These are phyloP conservation scores for Eragrostis nindensis DNA, from an alignment of 176 grass and related monocot genomes.

Conservation along the genomic window DNA sequence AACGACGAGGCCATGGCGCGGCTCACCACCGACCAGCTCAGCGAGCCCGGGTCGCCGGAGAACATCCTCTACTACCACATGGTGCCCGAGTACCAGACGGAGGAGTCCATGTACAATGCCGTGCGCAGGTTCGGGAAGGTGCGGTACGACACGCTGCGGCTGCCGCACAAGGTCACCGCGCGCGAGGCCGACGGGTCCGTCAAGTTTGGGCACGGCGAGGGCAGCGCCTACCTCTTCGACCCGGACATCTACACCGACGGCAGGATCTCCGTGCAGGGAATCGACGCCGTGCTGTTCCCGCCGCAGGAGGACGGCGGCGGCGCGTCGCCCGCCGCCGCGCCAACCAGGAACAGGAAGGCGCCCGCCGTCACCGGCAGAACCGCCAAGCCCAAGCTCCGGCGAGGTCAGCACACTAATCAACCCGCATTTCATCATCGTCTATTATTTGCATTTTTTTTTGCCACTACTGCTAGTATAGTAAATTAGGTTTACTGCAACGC, in stretches of 20 bases:
- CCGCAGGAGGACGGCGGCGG: conserved; percentile 56
- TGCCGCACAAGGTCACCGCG: conserved; percentile 92
- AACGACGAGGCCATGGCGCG: conserved; percentile 91
- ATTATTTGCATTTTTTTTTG: no score
- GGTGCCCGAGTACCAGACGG: conserved; percentile 95
- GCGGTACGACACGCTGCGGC: conserved; percentile 79
- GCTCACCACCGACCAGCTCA: conserved; percentile 84
- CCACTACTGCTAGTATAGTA: no score
- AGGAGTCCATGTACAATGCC: conserved; percentile 99
- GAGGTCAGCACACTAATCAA: conserved; percentile 58
- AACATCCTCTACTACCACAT: conserved; percentile 98
- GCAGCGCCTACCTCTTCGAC: conserved; percentile 91
- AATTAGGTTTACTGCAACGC: no score
- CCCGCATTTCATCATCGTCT: no score
- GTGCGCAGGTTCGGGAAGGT: conserved; percentile 88
- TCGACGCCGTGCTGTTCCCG: conserved; percentile 85
- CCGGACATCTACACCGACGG: conserved; percentile 98
- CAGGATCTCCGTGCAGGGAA: conserved; percentile 92
- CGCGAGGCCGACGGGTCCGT: conserved; percentile 92
- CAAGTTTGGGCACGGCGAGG: conserved; percentile 88
- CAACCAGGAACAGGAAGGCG: conserved; percentile 53
- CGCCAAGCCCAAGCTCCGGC: conserved; percentile 65
- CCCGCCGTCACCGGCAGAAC: conserved; percentile 45
- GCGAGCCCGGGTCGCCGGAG: conserved; percentile 89
- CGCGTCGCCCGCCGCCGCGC: conserved; percentile 22